phyloP scores from a whole-genome alignment of 148 eudicot genomes.

The Salicornia ramosissima region DNA sequence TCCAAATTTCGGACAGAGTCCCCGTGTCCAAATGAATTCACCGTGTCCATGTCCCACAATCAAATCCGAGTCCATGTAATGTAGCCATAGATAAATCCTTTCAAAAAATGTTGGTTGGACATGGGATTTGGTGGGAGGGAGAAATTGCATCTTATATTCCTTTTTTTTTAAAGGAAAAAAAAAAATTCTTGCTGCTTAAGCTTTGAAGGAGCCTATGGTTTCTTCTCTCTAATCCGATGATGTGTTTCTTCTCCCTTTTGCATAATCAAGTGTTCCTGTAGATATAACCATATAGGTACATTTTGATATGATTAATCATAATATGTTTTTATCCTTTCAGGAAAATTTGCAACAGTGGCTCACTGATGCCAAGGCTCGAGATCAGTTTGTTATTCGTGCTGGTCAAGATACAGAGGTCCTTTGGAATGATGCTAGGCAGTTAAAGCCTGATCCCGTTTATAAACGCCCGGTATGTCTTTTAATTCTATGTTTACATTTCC shows the following conservation, averaged over 20 bases:
- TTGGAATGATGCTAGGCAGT: slow-evolving; percentile 97
- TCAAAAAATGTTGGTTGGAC: too few relatives aligned
- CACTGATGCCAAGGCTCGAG: slow-evolving; percentile 87
- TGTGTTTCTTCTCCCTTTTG: neutral
- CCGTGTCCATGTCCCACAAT: too few relatives aligned
- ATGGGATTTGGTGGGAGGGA: too few relatives aligned
- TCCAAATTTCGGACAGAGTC: too few relatives aligned
- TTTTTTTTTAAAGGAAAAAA: too few relatives aligned
- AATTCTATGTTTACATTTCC: neutral
- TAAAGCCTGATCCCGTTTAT: slow-evolving; percentile 80
- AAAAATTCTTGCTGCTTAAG: too few relatives aligned
- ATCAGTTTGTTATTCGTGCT: slow-evolving; percentile 91
- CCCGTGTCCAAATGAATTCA: too few relatives aligned
- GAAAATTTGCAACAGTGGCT: slow-evolving; percentile 92
- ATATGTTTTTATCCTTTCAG: slow-evolving; percentile 35
- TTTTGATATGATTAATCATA: neutral
- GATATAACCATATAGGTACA: neutral
- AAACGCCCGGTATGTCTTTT: slow-evolving; percentile 60
- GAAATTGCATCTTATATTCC: too few relatives aligned
- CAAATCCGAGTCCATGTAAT: too few relatives aligned
- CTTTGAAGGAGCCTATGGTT: too few relatives aligned
- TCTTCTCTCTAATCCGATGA: too few relatives aligned
- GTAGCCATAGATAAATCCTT: too few relatives aligned
- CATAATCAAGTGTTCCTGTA: neutral
- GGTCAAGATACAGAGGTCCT: slow-evolving; percentile 80